A percentile compares a stretch with the other conserved stretches of the same genome.
Evolutionary conservation across 1,284 basidiomycete species (phyloP).

Genomic region (Tylopilus orsonianus): DNA sequence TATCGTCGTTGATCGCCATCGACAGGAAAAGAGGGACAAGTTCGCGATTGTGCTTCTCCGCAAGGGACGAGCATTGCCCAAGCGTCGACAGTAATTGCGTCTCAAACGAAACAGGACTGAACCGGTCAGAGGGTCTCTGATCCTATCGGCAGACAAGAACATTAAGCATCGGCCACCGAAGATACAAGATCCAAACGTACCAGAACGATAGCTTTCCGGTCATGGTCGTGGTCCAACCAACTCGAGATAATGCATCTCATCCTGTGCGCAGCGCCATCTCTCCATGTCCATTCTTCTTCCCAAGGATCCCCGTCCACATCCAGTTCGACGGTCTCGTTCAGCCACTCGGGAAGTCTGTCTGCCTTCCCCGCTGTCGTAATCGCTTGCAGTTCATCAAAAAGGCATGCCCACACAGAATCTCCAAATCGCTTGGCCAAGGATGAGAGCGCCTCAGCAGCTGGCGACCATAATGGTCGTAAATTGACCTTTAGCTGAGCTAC

Average conservation of each 20-base stretch:
- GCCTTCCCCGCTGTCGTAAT: constrained; percentile 14
- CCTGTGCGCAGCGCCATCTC: constrained; percentile 70
- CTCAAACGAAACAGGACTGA: constrained; percentile 79
- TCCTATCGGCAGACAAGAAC: constrained; percentile 39
- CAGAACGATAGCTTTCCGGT: constrained; percentile 33
- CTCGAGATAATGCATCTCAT: constrained; percentile 44
- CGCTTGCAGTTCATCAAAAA: constrained; percentile 63
- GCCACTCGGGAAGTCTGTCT: constrained; percentile 17
- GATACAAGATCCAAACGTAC: constrained; percentile 27
- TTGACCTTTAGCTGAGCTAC: constrained; percentile 91
- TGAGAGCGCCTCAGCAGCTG: constrained; percentile 71
- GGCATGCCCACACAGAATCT: constrained; percentile 68
- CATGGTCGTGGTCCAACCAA: constrained; percentile 42
- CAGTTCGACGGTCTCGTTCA: constrained; percentile 17
- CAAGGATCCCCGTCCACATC: constrained; percentile 43
- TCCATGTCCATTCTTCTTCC: constrained; percentile 74
- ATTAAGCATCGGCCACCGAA: not conserved
- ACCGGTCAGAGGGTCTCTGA: constrained; percentile 61
- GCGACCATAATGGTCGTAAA: constrained; percentile 83
- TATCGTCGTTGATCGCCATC: constrained; percentile 38
- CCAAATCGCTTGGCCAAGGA: constrained; percentile 59
- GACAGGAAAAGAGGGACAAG: constrained; percentile 79
- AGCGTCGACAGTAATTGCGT: constrained; percentile 74
- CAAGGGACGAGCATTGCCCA: constrained; percentile 63
- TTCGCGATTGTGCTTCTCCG: constrained; percentile 83